Conservation (phyloP, 345 rosid species). For the Eutrema japonicum region DNA sequence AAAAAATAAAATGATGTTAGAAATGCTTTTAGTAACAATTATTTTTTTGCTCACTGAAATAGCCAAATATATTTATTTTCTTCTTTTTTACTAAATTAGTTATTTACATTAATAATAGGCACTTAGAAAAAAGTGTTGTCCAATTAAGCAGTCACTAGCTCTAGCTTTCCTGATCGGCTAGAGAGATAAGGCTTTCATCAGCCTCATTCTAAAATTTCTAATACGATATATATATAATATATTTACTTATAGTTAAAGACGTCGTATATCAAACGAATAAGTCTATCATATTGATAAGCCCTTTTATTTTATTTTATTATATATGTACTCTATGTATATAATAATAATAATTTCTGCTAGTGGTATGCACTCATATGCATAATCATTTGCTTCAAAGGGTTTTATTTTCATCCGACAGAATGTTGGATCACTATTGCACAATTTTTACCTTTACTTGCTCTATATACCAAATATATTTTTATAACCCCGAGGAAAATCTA, state of each 20-base stretch:
- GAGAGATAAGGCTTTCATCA: slow-evolving; percentile 43
- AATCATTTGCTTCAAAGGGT: slow-evolving; percentile 12
- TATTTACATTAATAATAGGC: background rate
- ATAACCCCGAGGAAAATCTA: background rate
- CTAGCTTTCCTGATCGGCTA: slow-evolving; percentile 23
- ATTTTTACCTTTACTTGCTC: background rate
- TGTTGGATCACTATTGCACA: background rate
- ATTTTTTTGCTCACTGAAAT: background rate
- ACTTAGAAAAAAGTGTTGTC: slow-evolving; percentile 17
- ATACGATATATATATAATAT: background rate
- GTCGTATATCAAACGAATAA: background rate
- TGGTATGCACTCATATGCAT: background rate
- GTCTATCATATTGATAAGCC: background rate
- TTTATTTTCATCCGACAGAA: background rate
- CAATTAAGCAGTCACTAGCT: slow-evolving; percentile 38
- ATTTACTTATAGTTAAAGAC: background rate
- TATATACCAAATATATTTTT: background rate
- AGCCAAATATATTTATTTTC: background rate
- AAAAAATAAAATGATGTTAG: no score
- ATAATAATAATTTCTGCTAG: background rate
- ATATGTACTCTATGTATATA: no score
- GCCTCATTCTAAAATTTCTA: slow-evolving; percentile 7
- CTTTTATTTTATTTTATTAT: background rate
- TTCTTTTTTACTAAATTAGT: background rate
- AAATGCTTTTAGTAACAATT: background rate